phyloP scores from a whole-genome alignment of 2,329 filamentous ascomycete species.

The Alternaria burnsii region DNA sequence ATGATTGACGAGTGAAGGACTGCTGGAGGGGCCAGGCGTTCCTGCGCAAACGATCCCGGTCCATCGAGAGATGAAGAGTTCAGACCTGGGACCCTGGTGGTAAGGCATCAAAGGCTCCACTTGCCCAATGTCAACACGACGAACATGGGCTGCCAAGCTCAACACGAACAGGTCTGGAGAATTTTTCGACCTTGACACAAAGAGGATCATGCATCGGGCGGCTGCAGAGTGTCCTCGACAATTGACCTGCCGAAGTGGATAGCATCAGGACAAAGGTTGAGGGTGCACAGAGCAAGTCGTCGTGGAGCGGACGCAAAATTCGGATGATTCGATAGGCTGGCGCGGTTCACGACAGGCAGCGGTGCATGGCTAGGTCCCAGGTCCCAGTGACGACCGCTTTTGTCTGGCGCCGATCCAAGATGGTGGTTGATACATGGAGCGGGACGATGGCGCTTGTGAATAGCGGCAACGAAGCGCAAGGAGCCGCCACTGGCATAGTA shows the following conservation, averaged over 20 bases:
- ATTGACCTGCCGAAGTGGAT: constrained; percentile 19
- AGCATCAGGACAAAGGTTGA: constrained; percentile 23
- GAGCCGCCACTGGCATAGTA: constrained; percentile 1
- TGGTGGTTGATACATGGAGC: constrained; percentile 34
- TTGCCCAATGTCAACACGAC: constrained; percentile 1
- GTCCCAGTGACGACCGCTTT: constrained; percentile 31
- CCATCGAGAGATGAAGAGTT: constrained; percentile 10
- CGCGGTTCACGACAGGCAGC: constrained; percentile 28
- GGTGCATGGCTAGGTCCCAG: constrained; percentile 36
- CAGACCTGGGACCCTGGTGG: constrained; percentile 13
- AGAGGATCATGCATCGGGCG: constrained; percentile 21
- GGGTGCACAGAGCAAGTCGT: constrained; percentile 30
- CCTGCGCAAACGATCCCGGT: constrained; percentile 24
- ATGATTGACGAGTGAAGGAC: constrained; percentile 36
- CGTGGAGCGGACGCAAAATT: constrained; percentile 23
- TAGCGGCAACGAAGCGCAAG: constrained; percentile 17
- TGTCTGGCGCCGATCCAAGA: constrained; percentile 42
- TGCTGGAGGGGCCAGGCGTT: constrained; percentile 32
- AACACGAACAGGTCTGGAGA: constrained; percentile 4
- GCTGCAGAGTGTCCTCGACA: constrained; percentile 31
- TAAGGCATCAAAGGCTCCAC: constrained; percentile 17
- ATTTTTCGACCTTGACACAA: constrained; percentile 9
- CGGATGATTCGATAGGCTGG: constrained; percentile 37
- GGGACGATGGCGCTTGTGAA: constrained; percentile 21
- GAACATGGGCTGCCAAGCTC: constrained; percentile 4